Evolutionary conservation across 2,329 filamentous ascomycete genomes (phyloP), one percentile per base, ranked within the genome.

Genomic region (Arthrinium phaeospermum): DNA sequence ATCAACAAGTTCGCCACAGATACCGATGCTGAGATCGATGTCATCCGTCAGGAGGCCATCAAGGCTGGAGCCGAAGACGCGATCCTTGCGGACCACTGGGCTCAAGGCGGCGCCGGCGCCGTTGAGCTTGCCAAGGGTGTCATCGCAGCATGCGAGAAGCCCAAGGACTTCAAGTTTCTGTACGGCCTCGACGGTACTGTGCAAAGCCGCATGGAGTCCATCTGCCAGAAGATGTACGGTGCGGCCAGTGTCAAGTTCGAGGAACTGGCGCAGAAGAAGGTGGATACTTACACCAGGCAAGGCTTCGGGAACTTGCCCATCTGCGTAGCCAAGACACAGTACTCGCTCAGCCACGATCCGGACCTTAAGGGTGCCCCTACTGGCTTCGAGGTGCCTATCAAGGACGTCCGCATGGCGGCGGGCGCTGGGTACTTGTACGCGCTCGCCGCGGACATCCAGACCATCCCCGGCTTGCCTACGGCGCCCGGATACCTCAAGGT

Each of bases 261-360:
- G 81, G 95, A 98, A 82, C 88, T 96, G 70, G 96, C 96, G 0
- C 94, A 97, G 86, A 94, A 95, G 86, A 98, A 99, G 90, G 93
- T 98, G 75, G 95, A 98, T 81, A 95, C 92, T 10, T 99, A 98
- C 84, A 95, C 93, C 45, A 91, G 91, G 81, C 96, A 98, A 83
- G 96, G 96, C 67, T 97, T 96, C 79, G 93, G 93, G 30, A 94
- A 98, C 82, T 86, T 99, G 75, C 96, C 96, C 47, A 98, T 98
- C 80, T 99, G 96, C 82, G 90, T 98, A 76, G 96, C 96, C 74
- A 99, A 99, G 91, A 99, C 96, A 19, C 96, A 99, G 83, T 99
- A 99, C 86, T 97, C 94, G 46, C 88, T 99, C 68, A 96, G 93
- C 72, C 96, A 98, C 83, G 95, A 99, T 82, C 93, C 96, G 2